Percentiles rank a stretch among this genome's conserved stretches.
Conservation (phyloP, 169 alveolate species). For the Cryptosporidium ryanae region DNA sequence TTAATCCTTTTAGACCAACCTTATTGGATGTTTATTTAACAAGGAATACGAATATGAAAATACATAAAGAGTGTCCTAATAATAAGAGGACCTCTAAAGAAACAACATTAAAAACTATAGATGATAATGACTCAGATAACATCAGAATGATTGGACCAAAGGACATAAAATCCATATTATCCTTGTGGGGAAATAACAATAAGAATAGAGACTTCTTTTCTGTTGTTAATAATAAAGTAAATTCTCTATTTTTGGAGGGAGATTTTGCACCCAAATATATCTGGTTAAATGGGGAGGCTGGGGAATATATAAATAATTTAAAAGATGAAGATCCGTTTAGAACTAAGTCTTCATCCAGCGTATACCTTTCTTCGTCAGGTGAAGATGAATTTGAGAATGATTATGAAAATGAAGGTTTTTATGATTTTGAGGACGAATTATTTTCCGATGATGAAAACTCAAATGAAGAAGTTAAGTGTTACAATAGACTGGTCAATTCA, state of each 20-base stretch:
- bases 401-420: background rate
- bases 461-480: slow-evolving; percentile 53
- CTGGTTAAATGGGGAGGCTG: slow-evolving; percentile 70
- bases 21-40: slow-evolving; percentile 58
- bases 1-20: slow-evolving; percentile 68
- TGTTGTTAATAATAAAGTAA: background rate
- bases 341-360: slow-evolving; percentile 33
- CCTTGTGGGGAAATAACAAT: slow-evolving; percentile 33
- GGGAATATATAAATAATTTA: slow-evolving; percentile 16
- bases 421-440: slow-evolving; percentile 8
- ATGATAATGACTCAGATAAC: background rate
- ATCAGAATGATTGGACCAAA: slow-evolving; percentile 59
- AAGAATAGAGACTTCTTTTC: background rate
- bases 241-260: slow-evolving; percentile 55
- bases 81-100: slow-evolving; percentile 4
- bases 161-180: slow-evolving; percentile 43
- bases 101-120: background rate
- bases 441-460: slow-evolving; percentile 32
- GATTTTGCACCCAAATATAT: slow-evolving; percentile 69
- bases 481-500: slow-evolving; percentile 33
- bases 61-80: slow-evolving; percentile 2
- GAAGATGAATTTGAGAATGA: slow-evolving; percentile 57
- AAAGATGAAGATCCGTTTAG: background rate
- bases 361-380: slow-evolving; percentile 54
- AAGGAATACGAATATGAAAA: slow-evolving; percentile 45